A percentile compares a stretch with the other conserved stretches of the same genome.
phyloP scores from a whole-genome alignment of 495 filamentous ascomycete genomes.

The Viridothelium virens region DNA sequence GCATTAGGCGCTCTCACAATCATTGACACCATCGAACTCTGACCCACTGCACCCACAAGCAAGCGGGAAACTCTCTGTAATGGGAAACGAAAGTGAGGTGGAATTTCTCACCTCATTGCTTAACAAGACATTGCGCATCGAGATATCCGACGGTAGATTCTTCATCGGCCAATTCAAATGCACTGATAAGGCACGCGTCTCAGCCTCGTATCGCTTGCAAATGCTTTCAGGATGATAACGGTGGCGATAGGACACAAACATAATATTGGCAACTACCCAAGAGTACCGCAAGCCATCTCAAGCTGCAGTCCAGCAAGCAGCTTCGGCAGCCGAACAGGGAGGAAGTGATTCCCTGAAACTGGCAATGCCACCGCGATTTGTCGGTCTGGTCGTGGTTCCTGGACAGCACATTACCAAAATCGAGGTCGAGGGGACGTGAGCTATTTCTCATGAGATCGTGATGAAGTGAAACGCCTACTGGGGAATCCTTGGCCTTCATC shows the following conservation, averaged over 20 bases:
- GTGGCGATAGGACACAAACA: constrained; percentile 59
- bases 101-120: constrained; percentile 39
- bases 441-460: not conserved
- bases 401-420: constrained; percentile 79
- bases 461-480: not conserved
- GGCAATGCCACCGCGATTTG: constrained; percentile 73
- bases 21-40: not conserved
- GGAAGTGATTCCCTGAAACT: constrained; percentile 42
- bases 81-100: constrained; percentile 11
- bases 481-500: not conserved
- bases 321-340: constrained; percentile 24
- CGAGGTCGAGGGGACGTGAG: constrained; percentile 61
- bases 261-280: constrained; percentile 75
- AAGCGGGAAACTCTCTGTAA: not conserved
- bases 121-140: constrained; percentile 65
- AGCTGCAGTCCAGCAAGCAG: constrained; percentile 29
- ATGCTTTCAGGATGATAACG: not conserved
- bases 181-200: constrained; percentile 68
- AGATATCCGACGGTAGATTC: constrained; percentile 75
- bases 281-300: constrained; percentile 72
- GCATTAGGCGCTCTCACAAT: not conserved
- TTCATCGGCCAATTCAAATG: constrained; percentile 90
- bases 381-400: constrained; percentile 86
- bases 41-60: not conserved
- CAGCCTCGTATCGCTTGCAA: constrained; percentile 18